Conservation (phyloP, 2,329 filamentous ascomycete species). For the Elsinoe australis region DNA sequence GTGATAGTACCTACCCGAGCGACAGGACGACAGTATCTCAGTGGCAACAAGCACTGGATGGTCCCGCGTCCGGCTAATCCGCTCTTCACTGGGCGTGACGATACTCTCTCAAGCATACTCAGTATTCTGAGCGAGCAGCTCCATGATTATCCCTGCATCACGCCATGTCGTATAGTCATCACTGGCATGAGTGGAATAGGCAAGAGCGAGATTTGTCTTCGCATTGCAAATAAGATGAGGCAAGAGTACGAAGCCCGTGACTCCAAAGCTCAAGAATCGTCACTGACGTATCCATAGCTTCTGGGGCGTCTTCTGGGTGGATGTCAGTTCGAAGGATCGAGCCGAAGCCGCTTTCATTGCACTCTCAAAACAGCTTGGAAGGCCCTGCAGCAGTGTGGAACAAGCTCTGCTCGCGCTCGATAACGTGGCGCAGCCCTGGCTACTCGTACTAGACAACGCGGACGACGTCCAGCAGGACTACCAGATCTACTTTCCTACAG, state of each 20-base stretch:
- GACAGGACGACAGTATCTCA: no score
- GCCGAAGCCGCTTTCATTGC: conserved; percentile 25
- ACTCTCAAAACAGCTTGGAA: conserved; percentile 21
- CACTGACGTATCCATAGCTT: background rate
- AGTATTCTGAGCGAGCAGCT: background rate
- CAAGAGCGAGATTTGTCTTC: conserved; percentile 11
- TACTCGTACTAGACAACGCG: conserved; percentile 26
- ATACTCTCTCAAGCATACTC: background rate
- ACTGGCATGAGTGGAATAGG: conserved; percentile 4
- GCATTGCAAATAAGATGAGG: conserved; percentile 3
- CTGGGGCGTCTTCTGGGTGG: conserved; percentile 21
- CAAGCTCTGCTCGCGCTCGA: conserved; percentile 20
- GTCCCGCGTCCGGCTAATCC: background rate
- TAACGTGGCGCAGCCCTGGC: conserved; percentile 21
- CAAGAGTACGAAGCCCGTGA: background rate
- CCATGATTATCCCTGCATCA: background rate
- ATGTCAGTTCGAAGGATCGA: conserved; percentile 23
- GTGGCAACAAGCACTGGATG: conserved; percentile 3
- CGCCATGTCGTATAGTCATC: background rate
- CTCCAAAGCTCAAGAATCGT: no score
- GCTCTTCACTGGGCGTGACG: background rate
- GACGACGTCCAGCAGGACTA: conserved; percentile 20
- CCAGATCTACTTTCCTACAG: background rate
- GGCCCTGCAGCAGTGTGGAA: background rate
- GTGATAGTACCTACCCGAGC: no score